Percentiles rank a stretch among this genome's conserved stretches.
Conservation (phyloP, 2,329 filamentous ascomycete genomes). For the Pseudocercospora macadamiae region DNA sequence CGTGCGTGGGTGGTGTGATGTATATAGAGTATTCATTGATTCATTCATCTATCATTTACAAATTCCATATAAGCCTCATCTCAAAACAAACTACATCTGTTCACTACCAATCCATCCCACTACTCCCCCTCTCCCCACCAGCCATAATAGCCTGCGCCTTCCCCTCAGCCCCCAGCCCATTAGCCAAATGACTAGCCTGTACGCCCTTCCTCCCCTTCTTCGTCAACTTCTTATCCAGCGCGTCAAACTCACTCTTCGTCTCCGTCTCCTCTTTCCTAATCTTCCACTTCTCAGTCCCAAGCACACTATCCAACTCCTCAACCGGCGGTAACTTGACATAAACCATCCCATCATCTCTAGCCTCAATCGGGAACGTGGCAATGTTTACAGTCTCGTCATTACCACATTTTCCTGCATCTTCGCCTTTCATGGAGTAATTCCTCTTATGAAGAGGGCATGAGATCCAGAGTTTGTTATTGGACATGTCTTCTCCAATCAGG, state of each 20-base stretch:
- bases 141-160: constrained; percentile 50
- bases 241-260: constrained; percentile 49
- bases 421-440: constrained; percentile 76
- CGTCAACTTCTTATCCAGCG: constrained; percentile 58
- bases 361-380: constrained; percentile 78
- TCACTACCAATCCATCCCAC: constrained; percentile 49
- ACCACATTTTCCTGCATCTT: constrained; percentile 68
- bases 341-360: constrained; percentile 73
- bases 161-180: constrained; percentile 47
- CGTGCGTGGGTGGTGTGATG: neutral
- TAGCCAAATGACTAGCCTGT: constrained; percentile 49
- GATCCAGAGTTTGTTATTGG: constrained; percentile 72
- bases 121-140: constrained; percentile 47
- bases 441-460: constrained; percentile 88
- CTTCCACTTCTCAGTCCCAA: constrained; percentile 79
- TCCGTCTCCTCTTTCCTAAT: constrained; percentile 70
- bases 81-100: too few relatives aligned
- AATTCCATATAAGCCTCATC: neutral
- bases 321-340: constrained; percentile 80
- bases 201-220: constrained; percentile 56
- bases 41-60: neutral
- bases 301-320: constrained; percentile 74
- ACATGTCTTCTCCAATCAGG: constrained; percentile 70
- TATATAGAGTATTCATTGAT: neutral
- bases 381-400: constrained; percentile 78